These are phyloP conservation scores for Ogataea paraovalis DNA, from an alignment of 805 yeast genomes.

Conservation along the genomic window DNA sequence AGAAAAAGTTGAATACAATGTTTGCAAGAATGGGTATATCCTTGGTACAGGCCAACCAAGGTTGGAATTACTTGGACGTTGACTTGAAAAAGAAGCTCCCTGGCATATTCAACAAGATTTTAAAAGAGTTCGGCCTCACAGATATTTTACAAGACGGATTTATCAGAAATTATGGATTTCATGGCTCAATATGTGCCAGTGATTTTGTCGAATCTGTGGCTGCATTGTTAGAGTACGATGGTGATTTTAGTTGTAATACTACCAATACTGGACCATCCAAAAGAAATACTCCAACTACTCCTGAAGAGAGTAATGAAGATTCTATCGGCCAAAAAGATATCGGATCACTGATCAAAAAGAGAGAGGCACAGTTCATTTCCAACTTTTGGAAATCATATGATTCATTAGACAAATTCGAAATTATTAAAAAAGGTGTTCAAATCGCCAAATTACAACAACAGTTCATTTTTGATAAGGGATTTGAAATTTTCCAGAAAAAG, in stretches of 20 bases:
- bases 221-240: constrained; percentile 75
- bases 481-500: constrained; percentile 81
- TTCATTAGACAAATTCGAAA: constrained; percentile 46
- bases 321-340: constrained; percentile 22
- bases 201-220: constrained; percentile 88
- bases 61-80: constrained; percentile 88
- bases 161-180: constrained; percentile 78
- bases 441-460: constrained; percentile 83
- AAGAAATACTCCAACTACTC: constrained; percentile 15
- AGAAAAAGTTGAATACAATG: constrained; percentile 78
- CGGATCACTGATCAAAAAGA: constrained; percentile 20
- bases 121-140: constrained; percentile 74
- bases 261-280: constrained; percentile 12
- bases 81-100: constrained; percentile 71
- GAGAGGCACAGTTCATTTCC: constrained; percentile 33
- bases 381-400: constrained; percentile 59
- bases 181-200: constrained; percentile 84
- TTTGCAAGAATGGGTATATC: constrained; percentile 97
- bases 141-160: constrained; percentile 85
- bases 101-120: constrained; percentile 61
- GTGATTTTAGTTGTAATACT: constrained; percentile 16
- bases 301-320: constrained; percentile 22
- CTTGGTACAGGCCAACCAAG: constrained; percentile 80
- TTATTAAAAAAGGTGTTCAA: constrained; percentile 65
- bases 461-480: constrained; percentile 81